Conservation (phyloP, 1,139 yeast genomes). For the Scheffersomyces parashehatae region DNA sequence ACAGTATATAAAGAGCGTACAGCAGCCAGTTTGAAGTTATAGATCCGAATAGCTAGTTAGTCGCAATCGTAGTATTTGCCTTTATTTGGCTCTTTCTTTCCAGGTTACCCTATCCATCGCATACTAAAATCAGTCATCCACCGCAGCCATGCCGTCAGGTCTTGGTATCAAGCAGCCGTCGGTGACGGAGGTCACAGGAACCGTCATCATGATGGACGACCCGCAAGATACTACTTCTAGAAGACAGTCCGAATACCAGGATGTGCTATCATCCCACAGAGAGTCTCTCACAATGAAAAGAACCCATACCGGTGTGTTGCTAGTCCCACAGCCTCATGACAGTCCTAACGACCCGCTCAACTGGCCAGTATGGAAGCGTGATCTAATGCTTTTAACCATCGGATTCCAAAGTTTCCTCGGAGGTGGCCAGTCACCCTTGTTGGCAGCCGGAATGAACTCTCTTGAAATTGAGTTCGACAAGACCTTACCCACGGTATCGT, state of each 20-base stretch:
- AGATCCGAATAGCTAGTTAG: not conserved
- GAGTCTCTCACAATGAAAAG: slow-evolving; percentile 14
- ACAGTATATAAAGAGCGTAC: not conserved
- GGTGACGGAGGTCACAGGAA: slow-evolving; percentile 46
- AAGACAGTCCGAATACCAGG: slow-evolving; percentile 1
- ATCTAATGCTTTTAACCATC: slow-evolving; percentile 50
- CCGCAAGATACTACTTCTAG: slow-evolving; percentile 14
- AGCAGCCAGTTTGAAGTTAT: not conserved
- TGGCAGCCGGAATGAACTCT: slow-evolving; percentile 56
- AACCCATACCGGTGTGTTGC: slow-evolving; percentile 34
- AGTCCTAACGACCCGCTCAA: slow-evolving; percentile 53
- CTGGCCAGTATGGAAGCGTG: slow-evolving; percentile 46
- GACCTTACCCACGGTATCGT: slow-evolving; percentile 46
- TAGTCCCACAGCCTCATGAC: slow-evolving; percentile 45
- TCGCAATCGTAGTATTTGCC: not conserved
- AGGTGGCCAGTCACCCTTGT: slow-evolving; percentile 63
- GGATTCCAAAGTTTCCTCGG: slow-evolving; percentile 62
- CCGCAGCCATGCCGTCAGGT: slow-evolving; percentile 1
- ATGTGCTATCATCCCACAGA: slow-evolving; percentile 16
- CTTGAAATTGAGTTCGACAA: slow-evolving; percentile 46
- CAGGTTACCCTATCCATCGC: not conserved
- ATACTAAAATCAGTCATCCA: not conserved
- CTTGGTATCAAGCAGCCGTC: slow-evolving; percentile 46
- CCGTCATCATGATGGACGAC: slow-evolving; percentile 40
- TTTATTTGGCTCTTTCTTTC: not conserved